These are phyloP conservation scores for Kregervanrija fluxuum DNA, from an alignment of 805 yeast species.

Conservation along the genomic window DNA sequence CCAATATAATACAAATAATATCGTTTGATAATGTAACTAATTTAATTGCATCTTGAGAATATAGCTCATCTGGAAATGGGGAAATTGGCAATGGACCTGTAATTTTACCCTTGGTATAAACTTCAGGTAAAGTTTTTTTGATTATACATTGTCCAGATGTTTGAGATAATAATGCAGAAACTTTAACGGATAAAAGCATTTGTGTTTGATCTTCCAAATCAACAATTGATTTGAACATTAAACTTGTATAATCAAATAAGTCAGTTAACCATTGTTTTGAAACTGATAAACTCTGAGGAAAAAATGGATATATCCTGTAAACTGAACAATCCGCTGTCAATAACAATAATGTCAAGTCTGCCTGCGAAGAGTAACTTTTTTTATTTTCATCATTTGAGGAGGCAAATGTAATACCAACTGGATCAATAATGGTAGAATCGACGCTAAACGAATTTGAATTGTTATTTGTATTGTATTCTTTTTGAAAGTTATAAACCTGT, in stretches of 20 bases:
- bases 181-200: conserved; percentile 17
- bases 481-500: conserved; percentile 16
- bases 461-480: conserved; percentile 15
- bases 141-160: conserved; percentile 7
- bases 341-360: conserved; percentile 47
- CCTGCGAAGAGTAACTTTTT: conserved; percentile 21
- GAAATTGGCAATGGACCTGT: conserved; percentile 45
- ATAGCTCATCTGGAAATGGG: conserved; percentile 50
- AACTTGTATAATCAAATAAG: conserved; percentile 19
- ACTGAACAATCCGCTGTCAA: conserved; percentile 51
- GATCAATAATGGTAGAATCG: conserved; percentile 19
- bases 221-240: conserved; percentile 19
- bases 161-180: conserved; percentile 16
- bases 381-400: conserved; percentile 15
- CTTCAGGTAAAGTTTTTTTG: conserved; percentile 11
- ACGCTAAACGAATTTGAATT: conserved; percentile 15
- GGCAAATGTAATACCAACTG: conserved; percentile 41
- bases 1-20: conserved; percentile 16
- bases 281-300: conserved; percentile 41
- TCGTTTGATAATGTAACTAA: conserved; percentile 21
- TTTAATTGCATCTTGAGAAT: conserved; percentile 35
- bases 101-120: conserved; percentile 17
- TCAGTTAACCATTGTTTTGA: conserved; percentile 24
- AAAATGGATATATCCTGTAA: conserved; percentile 56
- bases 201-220: conserved; percentile 7